These are phyloP conservation scores for Ustanciosporium gigantosporum DNA, from an alignment of 1,284 basidiomycete species.

Conservation along the genomic window DNA sequence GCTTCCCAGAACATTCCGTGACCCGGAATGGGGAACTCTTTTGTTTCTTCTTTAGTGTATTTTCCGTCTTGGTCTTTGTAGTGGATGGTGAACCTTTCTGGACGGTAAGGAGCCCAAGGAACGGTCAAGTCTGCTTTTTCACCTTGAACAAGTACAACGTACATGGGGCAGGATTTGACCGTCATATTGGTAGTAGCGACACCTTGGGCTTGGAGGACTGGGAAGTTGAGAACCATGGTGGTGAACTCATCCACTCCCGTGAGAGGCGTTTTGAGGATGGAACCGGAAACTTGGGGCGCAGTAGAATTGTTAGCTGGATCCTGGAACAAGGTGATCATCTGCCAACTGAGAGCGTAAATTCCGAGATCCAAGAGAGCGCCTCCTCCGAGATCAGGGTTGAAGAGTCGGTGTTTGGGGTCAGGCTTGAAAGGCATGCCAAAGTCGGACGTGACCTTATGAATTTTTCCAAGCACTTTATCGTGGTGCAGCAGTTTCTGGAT, in stretches of 20 bases:
- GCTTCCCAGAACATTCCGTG: conserved; percentile 64
- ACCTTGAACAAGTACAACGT: conserved; percentile 40
- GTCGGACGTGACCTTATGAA: conserved; percentile 38
- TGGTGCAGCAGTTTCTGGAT: conserved; percentile 39
- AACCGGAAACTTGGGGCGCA: conserved; percentile 64
- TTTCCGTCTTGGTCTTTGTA: conserved; percentile 36
- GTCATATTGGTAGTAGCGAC: conserved; percentile 34
- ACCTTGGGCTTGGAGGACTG: conserved; percentile 58
- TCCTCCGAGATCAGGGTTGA: conserved; percentile 79
- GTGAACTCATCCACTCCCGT: conserved; percentile 81
- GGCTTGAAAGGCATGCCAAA: conserved; percentile 28
- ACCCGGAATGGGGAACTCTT: conserved; percentile 68
- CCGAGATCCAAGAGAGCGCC: conserved; percentile 77
- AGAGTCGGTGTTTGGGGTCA: conserved; percentile 72
- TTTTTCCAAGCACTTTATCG: conserved; percentile 34
- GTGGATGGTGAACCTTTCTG: conserved; percentile 31
- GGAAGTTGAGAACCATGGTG: conserved; percentile 75
- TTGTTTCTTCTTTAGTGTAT: conserved; percentile 43
- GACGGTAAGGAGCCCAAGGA: conserved; percentile 69
- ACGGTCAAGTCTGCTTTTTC: conserved; percentile 65
- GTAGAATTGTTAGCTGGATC: conserved; percentile 65
- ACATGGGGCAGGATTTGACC: conserved; percentile 4
- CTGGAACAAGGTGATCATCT: conserved; percentile 38
- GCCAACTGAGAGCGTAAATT: conserved; percentile 59
- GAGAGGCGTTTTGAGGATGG: conserved; percentile 72